Base-by-base conservation (phyloP, 352 stramenopile species). In the Globisporangium yorkense region DNA sequence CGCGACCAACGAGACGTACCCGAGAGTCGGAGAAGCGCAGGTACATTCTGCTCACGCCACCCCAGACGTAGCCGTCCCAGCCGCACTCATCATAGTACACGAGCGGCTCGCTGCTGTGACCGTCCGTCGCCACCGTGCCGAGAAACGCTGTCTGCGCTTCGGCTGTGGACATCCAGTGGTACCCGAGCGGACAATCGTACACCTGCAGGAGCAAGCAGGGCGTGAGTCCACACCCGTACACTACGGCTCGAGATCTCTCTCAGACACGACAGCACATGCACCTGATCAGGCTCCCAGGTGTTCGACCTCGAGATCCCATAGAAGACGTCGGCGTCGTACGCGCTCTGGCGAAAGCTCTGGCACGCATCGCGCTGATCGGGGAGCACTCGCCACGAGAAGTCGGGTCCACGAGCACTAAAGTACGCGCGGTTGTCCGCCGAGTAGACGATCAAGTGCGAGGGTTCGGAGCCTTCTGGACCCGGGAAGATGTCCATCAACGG, bases 1-100 rank as follows among this genome's bases (percentile, higher is more conserved):
- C 3, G 35, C 18, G n/a, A 45, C 1, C 20, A 21, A 7, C 24
- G 35, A 48, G 8, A 57, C 44, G 54, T 37, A 84, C 68, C 56
- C 54, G 56, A 16, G 87, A 97, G 65, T 97, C 90, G 3, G 84
- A 74, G 49, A 97, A 94, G 33, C 88, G 78, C 65, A 97, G 96
- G 50, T 88, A 77, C 35, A 65, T 66, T 31, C 90, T 71, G 18
- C n/a, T 48, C 33, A 65, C 59, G 37, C 80, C 75, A 48, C 85
- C 80, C 79, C 82, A 97, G 15, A 64, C 55, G 56, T 84, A 95
- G 15, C 74, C 87, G 3, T 67, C 44, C 90, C 90, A 97, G 21
- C 86, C 90, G 59, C 90, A 97, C 57, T 96, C 69, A 29, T 76
- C 68, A 52, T 79, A 94, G 68, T 97, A 97, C 45, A 78, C 84